Evolutionary conservation across 345 rosid genomes (phyloP).

Genomic region (Eucalyptus sp.): DNA sequence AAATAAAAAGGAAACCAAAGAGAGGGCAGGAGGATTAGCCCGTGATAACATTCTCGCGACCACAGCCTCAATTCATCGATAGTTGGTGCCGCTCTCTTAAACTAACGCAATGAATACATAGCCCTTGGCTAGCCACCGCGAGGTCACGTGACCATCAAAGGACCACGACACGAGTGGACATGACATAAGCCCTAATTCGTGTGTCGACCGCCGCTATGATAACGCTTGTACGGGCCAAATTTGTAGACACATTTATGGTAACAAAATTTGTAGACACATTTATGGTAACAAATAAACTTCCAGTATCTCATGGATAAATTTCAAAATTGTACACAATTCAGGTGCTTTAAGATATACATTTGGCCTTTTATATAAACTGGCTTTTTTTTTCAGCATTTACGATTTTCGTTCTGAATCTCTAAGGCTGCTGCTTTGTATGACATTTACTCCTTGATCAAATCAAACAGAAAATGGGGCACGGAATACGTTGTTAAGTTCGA

Average conservation of each 20-base stretch:
- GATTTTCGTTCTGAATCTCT: neutral
- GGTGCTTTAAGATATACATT: neutral
- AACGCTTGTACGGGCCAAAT: neutral
- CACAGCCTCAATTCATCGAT: fast-evolving
- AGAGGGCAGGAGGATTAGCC: neutral
- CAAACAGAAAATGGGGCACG: neutral
- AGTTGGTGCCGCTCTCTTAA: neutral
- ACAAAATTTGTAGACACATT: neutral
- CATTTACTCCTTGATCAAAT: neutral
- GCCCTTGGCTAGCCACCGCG: neutral
- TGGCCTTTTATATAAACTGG: neutral
- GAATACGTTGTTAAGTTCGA: neutral
- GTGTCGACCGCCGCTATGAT: neutral
- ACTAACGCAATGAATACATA: neutral
- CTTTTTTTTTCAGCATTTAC: neutral
- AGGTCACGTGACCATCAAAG: fast-evolving
- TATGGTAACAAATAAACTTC: neutral
- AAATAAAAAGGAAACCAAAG: neutral
- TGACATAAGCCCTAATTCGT: neutral
- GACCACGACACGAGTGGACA: neutral
- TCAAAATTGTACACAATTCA: neutral
- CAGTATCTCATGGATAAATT: neutral
- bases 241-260: neutral
- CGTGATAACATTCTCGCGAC: neutral
- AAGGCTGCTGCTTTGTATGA: neutral